Base-by-base conservation (phyloP, 192 early-diverging fungal species). In the Diversispora eburnea region DNA sequence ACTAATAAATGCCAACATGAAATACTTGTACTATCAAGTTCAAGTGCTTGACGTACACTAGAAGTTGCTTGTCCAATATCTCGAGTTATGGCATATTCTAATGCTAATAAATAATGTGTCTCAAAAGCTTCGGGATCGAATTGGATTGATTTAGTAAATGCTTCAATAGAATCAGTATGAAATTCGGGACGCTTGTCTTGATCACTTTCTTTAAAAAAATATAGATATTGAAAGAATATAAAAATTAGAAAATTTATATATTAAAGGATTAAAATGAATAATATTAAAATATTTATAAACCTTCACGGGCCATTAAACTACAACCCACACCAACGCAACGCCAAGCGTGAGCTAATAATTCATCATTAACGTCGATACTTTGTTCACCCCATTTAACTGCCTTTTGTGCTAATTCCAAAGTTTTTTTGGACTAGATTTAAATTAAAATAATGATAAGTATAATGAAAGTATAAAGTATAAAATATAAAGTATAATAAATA, bases 1-100 rank as follows among this genome's bases (percentile, higher is more conserved):
- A 79, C 89, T 41, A 93, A 69, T n/a, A 93, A 77, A 72, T 93
- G 89, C 91, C 91, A 93, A 9, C 91, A 89, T 43, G 88, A 84
- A 46, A 90, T 80, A 54, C 90, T 84, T 7, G 75, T 72, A 0
- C 86, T 65, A 41, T 88, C 81, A 51, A 89, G 66, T 42, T 73
- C 76, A 22, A 91, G 69, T 4, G 87, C 86, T 46, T 85, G 81
- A 66, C 84, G 88, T 3, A 87, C 80, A 13, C 82, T 69, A 15
- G 66, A 57, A 8, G 86, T 84, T 5, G 92, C 91, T 45, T 84
- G 80, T 6, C 78, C 43, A 25, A 89, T 82, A 45, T 91, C 85
- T 17, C 89, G 84, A 70, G 86, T 89, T 25, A 87, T 77, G 5
- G 91, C 91, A 43, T 85, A 85, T 81, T 92, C 89, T 3, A 89